These are phyloP conservation scores for Daldinia eschscholtzii DNA, from an alignment of 2,329 filamentous ascomycete species.

Conservation along the genomic window DNA sequence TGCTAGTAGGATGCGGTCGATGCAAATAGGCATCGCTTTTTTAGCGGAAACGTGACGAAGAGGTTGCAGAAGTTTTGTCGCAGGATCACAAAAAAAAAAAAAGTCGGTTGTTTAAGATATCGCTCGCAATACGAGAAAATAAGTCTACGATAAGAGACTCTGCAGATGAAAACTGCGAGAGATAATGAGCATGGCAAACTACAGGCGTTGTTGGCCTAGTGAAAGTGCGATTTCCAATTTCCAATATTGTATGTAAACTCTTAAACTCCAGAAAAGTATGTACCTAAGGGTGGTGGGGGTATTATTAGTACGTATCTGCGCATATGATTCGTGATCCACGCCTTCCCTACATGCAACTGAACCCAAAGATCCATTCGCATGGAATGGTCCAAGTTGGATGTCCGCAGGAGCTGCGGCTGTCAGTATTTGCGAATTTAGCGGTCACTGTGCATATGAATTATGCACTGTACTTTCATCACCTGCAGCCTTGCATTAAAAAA, in stretches of 20 bases:
- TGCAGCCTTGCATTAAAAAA: constrained; percentile 1
- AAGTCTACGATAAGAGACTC: constrained; percentile 6
- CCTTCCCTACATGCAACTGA: constrained; percentile 22
- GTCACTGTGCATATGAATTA: not conserved
- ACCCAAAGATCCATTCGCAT: constrained; percentile 24
- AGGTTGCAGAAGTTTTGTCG: constrained; percentile 14
- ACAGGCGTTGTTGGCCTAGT: not conserved
- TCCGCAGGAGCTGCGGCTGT: constrained; percentile 31
- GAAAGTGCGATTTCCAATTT: constrained; percentile 19
- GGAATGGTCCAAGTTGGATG: constrained; percentile 13
- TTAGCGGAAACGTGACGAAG: constrained; percentile 20
- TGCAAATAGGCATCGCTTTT: constrained; percentile 41
- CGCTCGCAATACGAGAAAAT: not conserved
- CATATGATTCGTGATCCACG: constrained; percentile 27
- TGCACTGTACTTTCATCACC: not conserved
- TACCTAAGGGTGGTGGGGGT: not conserved
- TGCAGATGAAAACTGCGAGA: not conserved
- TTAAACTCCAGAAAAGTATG: not conserved
- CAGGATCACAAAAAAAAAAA: constrained; percentile 14
- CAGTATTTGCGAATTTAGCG: constrained; percentile 2
- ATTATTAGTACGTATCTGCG: constrained; percentile 20
- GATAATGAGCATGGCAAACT: not conserved
- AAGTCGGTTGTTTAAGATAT: not conserved
- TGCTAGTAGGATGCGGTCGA: constrained; percentile 21
- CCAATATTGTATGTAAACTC: not conserved